Conservation (phyloP, 768 basidiomycete genomes). For the Pleurotus tuber-regium region DNA sequence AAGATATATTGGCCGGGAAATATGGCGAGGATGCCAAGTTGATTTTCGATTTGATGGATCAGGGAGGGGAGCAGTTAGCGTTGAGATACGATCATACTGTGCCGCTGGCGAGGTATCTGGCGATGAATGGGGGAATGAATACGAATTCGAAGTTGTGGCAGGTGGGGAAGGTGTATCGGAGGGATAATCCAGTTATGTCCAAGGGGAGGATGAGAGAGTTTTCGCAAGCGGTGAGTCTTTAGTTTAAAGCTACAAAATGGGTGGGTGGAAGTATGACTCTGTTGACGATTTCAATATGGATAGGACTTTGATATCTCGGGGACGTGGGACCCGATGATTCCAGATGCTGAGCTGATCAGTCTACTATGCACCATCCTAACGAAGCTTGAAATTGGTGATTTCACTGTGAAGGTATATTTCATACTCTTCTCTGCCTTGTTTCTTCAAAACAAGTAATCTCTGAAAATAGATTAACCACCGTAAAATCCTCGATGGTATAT, state of each 20-base stretch:
- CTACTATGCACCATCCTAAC: slow-evolving; percentile 79
- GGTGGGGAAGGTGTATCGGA: slow-evolving; percentile 96
- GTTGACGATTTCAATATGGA: neutral
- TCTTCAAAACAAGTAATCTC: neutral
- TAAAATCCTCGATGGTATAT: slow-evolving; percentile 95
- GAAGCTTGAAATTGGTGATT: slow-evolving; percentile 88
- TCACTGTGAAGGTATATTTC: slow-evolving; percentile 76
- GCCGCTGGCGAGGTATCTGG: slow-evolving; percentile 91
- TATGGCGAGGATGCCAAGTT: slow-evolving; percentile 98
- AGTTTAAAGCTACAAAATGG: neutral
- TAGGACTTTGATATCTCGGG: slow-evolving; percentile 97
- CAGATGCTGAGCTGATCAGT: slow-evolving; percentile 89
- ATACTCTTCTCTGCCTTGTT: neutral
- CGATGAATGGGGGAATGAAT: slow-evolving; percentile 87
- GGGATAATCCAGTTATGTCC: slow-evolving; percentile 95
- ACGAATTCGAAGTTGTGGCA: slow-evolving; percentile 89
- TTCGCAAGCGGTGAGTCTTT: slow-evolving; percentile 78
- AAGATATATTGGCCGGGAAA: slow-evolving; percentile 93
- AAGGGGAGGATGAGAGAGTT: slow-evolving; percentile 99
- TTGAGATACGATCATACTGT: slow-evolving; percentile 97
- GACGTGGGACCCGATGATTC: slow-evolving; percentile 93
- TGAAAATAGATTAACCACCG: slow-evolving; percentile 93
- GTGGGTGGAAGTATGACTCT: no score
- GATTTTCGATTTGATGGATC: slow-evolving; percentile 96
- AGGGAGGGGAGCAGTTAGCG: slow-evolving; percentile 95